Evolutionary conservation across 495 filamentous ascomycete species (phyloP), one percentile per base, ranked within the genome.

Genomic region (Rhypophila decipiens): DNA sequence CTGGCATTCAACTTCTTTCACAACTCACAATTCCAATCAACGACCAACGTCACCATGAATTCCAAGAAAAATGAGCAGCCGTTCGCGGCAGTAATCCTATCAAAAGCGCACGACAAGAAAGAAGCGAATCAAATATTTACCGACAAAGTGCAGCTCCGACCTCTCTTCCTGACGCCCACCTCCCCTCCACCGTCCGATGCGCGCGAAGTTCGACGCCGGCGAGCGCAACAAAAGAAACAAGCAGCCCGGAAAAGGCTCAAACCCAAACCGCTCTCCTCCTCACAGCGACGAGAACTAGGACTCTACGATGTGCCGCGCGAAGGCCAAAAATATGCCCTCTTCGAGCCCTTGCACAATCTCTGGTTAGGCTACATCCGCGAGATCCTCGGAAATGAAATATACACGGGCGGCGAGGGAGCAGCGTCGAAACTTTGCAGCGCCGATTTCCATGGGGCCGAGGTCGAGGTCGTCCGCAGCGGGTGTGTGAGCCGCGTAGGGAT

Each of bases 291-390:
- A 19, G 60, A 67, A 9, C 77, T 84, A 0, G 74, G 79, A 2
- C 67, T 96, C 24, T 85, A 95, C 69, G 77, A 85, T 20, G 74
- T 96, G 2, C 86, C 86, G 0, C 73, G 74, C 47, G 66, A 72
- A 23, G 75, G 80, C 43, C 81, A 77, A 58, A 87, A 86, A 58
- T 88, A 91, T 55, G 75, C 63, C 4, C 72, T 91, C 4, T 98
- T 90, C 64, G 77, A 80, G 51, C 81, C 82, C 0, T 66, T 98
- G 48, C 76, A 95, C 63, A 60, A 51, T 21, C 71, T 98, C 60
- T 98, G 93, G 93, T 55, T 82, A 5, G 78, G 73, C 1, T 96
- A 98, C 68, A 85, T 94, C 65, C 77, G 80, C 52, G 87, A 91
- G 49, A 67, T 91, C 0, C 58, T 95, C 12, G 78, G 77, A 1